phyloP scores from a whole-genome alignment of 345 rosid genomes.

The Linum tenue region DNA sequence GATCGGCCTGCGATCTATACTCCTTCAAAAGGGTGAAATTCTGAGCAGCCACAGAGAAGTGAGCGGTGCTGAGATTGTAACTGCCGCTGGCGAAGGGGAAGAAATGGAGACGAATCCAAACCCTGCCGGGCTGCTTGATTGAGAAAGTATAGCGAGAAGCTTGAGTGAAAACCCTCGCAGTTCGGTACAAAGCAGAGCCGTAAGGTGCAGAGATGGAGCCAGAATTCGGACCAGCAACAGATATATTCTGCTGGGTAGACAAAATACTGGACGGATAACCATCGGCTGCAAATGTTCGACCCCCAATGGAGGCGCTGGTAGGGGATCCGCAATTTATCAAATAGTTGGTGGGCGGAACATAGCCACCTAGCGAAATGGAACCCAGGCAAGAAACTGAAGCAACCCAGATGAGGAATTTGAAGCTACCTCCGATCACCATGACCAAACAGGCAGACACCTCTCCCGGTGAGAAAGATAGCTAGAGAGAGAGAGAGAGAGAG shows the following conservation, averaged over 20 bases:
- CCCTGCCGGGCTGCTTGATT: conserved; percentile 45
- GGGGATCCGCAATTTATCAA: conserved; percentile 67
- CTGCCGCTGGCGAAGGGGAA: conserved; percentile 32
- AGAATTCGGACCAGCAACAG: conserved; percentile 17
- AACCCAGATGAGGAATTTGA: conserved; percentile 20
- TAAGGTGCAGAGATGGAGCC: conserved; percentile 19
- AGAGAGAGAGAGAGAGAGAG: not conserved
- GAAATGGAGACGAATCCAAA: conserved; percentile 68
- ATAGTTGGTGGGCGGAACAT: conserved; percentile 34
- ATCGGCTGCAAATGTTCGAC: conserved; percentile 45
- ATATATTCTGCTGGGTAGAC: conserved; percentile 19
- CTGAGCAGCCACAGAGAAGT: conserved; percentile 63
- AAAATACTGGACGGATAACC: conserved; percentile 14
- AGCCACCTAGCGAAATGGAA: conserved; percentile 31
- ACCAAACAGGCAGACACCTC: not conserved
- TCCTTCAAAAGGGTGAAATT: conserved; percentile 52
- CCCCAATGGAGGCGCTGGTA: conserved; percentile 29
- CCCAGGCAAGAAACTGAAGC: conserved; percentile 22
- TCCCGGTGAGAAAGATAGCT: not conserved
- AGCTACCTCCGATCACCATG: conserved; percentile 25
- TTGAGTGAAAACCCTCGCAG: conserved; percentile 47
- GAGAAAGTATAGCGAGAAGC: conserved; percentile 38
- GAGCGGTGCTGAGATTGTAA: conserved; percentile 42
- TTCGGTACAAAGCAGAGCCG: conserved; percentile 36
- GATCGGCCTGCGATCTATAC: conserved; percentile 18